Evolutionary conservation across 176 grass and related monocot species (phyloP).

Genomic region (Alopecurus myosuroides): DNA sequence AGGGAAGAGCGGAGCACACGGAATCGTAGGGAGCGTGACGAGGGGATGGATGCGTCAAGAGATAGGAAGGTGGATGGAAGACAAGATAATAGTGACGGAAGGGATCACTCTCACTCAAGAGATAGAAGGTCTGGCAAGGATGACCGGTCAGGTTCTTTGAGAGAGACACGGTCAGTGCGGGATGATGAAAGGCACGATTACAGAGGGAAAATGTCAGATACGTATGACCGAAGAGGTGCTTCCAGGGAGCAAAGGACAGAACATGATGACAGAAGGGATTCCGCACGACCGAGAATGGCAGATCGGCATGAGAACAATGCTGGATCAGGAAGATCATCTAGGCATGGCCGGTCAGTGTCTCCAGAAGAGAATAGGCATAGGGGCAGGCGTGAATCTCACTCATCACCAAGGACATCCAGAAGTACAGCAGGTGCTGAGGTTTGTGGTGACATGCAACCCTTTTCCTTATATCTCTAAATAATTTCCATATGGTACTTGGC

Average conservation of each 20-base stretch:
- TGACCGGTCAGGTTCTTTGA: constrained; percentile 38
- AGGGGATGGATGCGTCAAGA: constrained; percentile 11
- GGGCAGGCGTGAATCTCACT: constrained; percentile 32
- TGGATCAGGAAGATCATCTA: constrained; percentile 42
- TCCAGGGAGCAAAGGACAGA: constrained; percentile 38
- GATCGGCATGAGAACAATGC: constrained; percentile 32
- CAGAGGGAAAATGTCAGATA: constrained; percentile 32
- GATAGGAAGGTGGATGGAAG: constrained; percentile 24
- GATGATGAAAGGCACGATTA: constrained; percentile 32
- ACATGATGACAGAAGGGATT: constrained; percentile 29
- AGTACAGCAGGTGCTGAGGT: constrained; percentile 51
- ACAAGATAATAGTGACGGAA: constrained; percentile 17
- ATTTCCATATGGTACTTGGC: neutral
- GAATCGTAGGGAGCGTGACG: constrained; percentile 33
- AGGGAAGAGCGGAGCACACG: constrained; percentile 31
- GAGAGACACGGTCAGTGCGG: constrained; percentile 1
- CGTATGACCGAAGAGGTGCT: constrained; percentile 19
- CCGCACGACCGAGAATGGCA: constrained; percentile 20
- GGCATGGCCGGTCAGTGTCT: constrained; percentile 39
- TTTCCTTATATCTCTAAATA: neutral
- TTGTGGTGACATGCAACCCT: constrained; percentile 43
- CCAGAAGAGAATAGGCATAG: constrained; percentile 42
- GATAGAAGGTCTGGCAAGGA: constrained; percentile 31
- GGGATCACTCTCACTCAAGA: constrained; percentile 31
- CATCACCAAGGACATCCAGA: constrained; percentile 46